Percentiles rank a stretch among this genome's conserved stretches.
phyloP scores from a whole-genome alignment of 2,329 filamentous ascomycete genomes.

The Fusarium sp. region DNA sequence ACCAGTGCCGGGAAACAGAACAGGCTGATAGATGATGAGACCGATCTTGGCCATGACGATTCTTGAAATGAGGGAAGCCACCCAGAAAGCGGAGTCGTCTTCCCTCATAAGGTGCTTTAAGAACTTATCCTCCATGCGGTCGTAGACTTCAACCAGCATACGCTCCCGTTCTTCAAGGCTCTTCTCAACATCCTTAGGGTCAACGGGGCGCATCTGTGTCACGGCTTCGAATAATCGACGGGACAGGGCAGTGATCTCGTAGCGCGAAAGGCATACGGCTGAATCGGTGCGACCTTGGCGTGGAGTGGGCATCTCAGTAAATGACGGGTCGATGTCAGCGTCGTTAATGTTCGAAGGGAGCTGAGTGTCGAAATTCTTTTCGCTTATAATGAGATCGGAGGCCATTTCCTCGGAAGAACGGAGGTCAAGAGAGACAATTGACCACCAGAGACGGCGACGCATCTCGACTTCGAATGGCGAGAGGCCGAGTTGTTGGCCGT shows the following conservation, averaged over 20 bases:
- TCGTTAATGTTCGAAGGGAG: slow-evolving; percentile 43
- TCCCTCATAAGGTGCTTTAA: slow-evolving; percentile 34
- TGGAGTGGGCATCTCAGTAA: slow-evolving; percentile 32
- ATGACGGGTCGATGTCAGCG: slow-evolving; percentile 38
- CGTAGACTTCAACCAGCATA: slow-evolving; percentile 41
- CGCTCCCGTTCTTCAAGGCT: slow-evolving; percentile 41
- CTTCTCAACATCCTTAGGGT: slow-evolving; percentile 31
- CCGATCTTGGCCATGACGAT: slow-evolving; percentile 41
- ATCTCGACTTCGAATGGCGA: slow-evolving; percentile 43
- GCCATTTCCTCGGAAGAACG: slow-evolving; percentile 42
- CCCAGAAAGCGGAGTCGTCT: slow-evolving; percentile 39
- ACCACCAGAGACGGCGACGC: slow-evolving; percentile 44
- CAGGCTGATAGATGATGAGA: slow-evolving; percentile 39
- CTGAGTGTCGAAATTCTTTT: slow-evolving; percentile 39
- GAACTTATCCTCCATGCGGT: slow-evolving; percentile 42
- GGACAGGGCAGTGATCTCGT: slow-evolving; percentile 34
- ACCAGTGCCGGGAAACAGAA: slow-evolving; percentile 38
- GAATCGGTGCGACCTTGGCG: slow-evolving; percentile 40
- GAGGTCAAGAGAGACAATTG: slow-evolving; percentile 37
- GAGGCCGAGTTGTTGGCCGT: slow-evolving; percentile 34
- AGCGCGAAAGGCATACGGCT: slow-evolving; percentile 35
- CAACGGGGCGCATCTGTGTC: slow-evolving; percentile 36
- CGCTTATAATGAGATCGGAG: slow-evolving; percentile 36
- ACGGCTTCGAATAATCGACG: slow-evolving; percentile 36
- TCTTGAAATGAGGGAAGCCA: slow-evolving; percentile 38